phyloP scores from a whole-genome alignment of 192 early-diverging fungal species.

The Podila epicladia region DNA sequence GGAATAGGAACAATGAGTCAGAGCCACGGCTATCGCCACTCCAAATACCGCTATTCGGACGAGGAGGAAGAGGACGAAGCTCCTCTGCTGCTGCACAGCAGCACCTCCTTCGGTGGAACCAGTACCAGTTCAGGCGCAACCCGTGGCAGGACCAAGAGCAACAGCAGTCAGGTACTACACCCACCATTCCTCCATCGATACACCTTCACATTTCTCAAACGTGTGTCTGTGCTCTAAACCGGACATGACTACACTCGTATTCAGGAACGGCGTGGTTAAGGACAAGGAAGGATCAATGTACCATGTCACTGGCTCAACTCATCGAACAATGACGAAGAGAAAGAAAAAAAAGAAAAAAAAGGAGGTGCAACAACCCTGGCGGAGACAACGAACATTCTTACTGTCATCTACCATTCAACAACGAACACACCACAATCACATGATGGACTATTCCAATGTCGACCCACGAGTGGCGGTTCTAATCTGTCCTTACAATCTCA shows the following conservation, averaged over 20 bases:
- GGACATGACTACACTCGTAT: too few relatives aligned
- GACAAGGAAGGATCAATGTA: too few relatives aligned
- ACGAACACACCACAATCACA: neutral
- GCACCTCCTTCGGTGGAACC: slow-evolving; percentile 32
- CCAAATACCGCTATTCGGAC: slow-evolving; percentile 41
- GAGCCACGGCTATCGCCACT: slow-evolving; percentile 35
- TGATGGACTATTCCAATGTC: neutral
- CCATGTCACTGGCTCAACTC: too few relatives aligned
- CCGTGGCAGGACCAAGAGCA: slow-evolving; percentile 12
- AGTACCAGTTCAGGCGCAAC: slow-evolving; percentile 20
- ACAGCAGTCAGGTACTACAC: slow-evolving; percentile 2
- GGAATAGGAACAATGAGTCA: slow-evolving; percentile 4
- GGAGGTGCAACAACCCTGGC: too few relatives aligned
- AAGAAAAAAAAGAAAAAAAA: too few relatives aligned
- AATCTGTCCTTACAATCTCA: neutral
- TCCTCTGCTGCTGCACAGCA: slow-evolving; percentile 38
- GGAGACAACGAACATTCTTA: too few relatives aligned
- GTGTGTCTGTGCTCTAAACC: too few relatives aligned
- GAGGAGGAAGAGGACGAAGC: slow-evolving; percentile 43
- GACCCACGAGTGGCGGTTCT: neutral
- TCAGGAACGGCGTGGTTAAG: too few relatives aligned
- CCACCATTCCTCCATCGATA: neutral
- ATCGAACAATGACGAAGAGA: too few relatives aligned
- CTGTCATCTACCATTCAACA: too few relatives aligned
- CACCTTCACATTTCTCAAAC: too few relatives aligned